phyloP scores from a whole-genome alignment of 768 basidiomycete genomes.

The Plicaturopsis crispa region DNA sequence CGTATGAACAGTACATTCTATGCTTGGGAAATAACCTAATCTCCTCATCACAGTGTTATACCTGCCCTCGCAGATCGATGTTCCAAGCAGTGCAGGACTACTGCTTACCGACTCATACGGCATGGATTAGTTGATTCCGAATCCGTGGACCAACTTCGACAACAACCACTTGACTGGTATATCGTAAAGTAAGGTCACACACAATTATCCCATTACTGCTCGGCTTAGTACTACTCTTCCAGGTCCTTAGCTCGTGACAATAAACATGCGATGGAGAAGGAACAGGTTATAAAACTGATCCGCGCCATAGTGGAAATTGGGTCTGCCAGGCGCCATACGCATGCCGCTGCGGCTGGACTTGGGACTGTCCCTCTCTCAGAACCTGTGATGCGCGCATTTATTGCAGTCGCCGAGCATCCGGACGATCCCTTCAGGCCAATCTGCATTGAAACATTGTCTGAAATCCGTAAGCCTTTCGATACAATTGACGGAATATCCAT shows the following conservation, averaged over 20 bases:
- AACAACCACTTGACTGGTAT: slow-evolving; percentile 77
- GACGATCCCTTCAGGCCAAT: slow-evolving; percentile 85
- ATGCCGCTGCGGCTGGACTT: slow-evolving; percentile 21
- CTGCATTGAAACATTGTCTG: slow-evolving; percentile 81
- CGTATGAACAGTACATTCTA: slow-evolving; percentile 48
- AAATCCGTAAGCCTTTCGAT: slow-evolving; percentile 60
- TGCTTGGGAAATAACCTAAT: slow-evolving; percentile 4
- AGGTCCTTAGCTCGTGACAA: slow-evolving; percentile 84
- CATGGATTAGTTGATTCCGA: slow-evolving; percentile 67
- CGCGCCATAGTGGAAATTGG: slow-evolving; percentile 76
- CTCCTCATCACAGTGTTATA: slow-evolving; percentile 48
- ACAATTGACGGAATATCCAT: too few species aligned
- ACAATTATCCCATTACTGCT: too few species aligned
- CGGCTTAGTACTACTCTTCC: slow-evolving; percentile 6
- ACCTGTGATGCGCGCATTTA: slow-evolving; percentile 77
- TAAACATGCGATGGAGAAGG: slow-evolving; percentile 77
- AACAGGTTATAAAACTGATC: slow-evolving; percentile 88
- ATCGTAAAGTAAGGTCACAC: slow-evolving; percentile 68
- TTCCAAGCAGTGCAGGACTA: slow-evolving; percentile 68
- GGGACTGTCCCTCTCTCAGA: slow-evolving; percentile 54
- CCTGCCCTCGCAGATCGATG: slow-evolving; percentile 71
- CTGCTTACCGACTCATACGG: slow-evolving; percentile 78
- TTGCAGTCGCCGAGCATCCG: slow-evolving; percentile 86
- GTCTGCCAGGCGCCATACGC: slow-evolving; percentile 43
- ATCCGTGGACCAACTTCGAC: slow-evolving; percentile 58